Conservation (phyloP, 2,329 filamentous ascomycete genomes). For the Alternaria sp. region DNA sequence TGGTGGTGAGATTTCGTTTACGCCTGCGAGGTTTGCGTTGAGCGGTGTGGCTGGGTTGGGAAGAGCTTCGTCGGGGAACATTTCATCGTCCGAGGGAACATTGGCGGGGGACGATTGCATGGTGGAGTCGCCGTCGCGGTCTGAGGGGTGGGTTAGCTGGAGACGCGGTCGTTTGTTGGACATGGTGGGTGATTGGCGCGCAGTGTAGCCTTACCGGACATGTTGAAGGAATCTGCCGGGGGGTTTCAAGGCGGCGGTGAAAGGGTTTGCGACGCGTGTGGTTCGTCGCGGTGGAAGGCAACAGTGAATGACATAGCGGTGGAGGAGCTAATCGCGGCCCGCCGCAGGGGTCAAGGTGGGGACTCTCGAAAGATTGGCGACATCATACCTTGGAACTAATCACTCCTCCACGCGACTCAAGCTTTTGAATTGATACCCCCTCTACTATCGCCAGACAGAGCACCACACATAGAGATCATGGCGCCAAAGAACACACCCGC, state of each 20-base stretch:
- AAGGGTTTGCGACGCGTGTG: slow-evolving; percentile 5
- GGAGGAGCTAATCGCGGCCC: slow-evolving; percentile 12
- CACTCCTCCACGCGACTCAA: background rate
- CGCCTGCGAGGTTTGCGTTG: slow-evolving; percentile 31
- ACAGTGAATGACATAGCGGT: slow-evolving; percentile 14
- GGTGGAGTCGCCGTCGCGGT: slow-evolving; percentile 62
- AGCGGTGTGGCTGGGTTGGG: slow-evolving; percentile 51
- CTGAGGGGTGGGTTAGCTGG: slow-evolving; percentile 39
- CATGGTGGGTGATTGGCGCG: slow-evolving; percentile 10
- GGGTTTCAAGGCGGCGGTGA: too few relatives aligned
- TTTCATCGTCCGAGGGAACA: slow-evolving; percentile 45
- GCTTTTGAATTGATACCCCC: background rate
- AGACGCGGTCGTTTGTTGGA: slow-evolving; percentile 11
- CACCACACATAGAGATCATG: slow-evolving; percentile 45
- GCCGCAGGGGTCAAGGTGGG: slow-evolving; percentile 15
- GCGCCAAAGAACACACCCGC: slow-evolving; percentile 51
- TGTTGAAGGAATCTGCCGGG: background rate
- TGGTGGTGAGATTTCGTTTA: slow-evolving; percentile 61
- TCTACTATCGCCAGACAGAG: background rate
- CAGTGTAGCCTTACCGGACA: slow-evolving; percentile 16
- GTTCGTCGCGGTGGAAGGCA: slow-evolving; percentile 4
- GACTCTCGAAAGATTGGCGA: slow-evolving; percentile 15
- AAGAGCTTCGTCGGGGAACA: slow-evolving; percentile 53
- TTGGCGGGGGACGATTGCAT: slow-evolving; percentile 58
- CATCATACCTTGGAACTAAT: slow-evolving; percentile 3